Base-by-base conservation (phyloP, 1,139 yeast genomes). In the Geotrichum fermentans region DNA sequence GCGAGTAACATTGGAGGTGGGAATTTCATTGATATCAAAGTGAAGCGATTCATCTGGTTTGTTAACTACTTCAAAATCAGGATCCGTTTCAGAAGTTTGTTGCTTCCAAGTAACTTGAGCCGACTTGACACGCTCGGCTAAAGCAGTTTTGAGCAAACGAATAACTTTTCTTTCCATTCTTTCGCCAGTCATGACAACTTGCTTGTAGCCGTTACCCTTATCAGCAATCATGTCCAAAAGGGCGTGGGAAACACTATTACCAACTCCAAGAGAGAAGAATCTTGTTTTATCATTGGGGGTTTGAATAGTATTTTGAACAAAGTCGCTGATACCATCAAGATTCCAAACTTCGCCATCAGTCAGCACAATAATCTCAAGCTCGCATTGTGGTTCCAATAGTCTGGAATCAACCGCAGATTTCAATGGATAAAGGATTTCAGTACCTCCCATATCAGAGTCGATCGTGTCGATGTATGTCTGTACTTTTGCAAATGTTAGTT, bases 371-470 rank as follows among this genome's bases (percentile, higher is more conserved):
- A 49, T 42, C 21, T 49, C 52, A 7, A 41, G 40, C 26, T 49
- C 52, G 7, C 36, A 18, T 7, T 34, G 13, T 13, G 22, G 3
- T 11, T 34, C 35, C 10, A 6, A 30, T 16, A 16, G 21, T 26
- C 44, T 40, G 2, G 28, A 33, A 7, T 43, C 28, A 24, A 48
- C 45, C 3, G 52, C 49, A n/a, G 7, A 11, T 16, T 33, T 28
- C 4, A 49, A 13, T 13, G 50, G 47, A 1, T 38, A 7, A 8
- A 41, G 33, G 13, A 49, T 42, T 22, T 49, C 47, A 2, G 52
- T 45, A 7, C 52, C 52, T 2, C 49, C 52, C 50, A 49, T 45
- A 16, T 49, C 40, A 1, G 47, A 41, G 18, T 42, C 43, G 2
- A 49, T 30, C 2, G 38, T 14, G 1, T 41, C 39, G 16, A 45